Evolutionary conservation across 495 filamentous ascomycete species (phyloP).

Genomic region (Chaetomium cochliodes): DNA sequence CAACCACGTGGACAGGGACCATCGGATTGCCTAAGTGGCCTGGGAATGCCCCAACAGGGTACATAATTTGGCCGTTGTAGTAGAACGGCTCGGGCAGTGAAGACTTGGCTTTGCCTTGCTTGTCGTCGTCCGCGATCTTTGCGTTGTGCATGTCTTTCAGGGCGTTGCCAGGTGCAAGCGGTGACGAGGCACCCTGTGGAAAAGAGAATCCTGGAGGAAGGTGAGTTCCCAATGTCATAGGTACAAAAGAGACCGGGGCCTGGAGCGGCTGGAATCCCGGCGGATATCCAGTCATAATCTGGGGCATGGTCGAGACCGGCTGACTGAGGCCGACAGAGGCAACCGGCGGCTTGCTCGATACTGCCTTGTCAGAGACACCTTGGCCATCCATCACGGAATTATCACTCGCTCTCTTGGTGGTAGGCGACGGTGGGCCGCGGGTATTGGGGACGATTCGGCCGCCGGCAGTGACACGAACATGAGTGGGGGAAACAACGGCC

Average conservation of each 20-base stretch:
- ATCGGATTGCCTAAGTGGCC: slow-evolving; percentile 21
- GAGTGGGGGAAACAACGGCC: slow-evolving; percentile 54
- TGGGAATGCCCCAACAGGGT: slow-evolving; percentile 37
- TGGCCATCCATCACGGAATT: slow-evolving; percentile 25
- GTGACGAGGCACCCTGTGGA: slow-evolving; percentile 20
- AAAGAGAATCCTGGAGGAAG: slow-evolving; percentile 30
- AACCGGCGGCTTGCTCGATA: slow-evolving; percentile 23
- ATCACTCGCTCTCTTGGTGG: slow-evolving; percentile 44
- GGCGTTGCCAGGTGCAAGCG: slow-evolving; percentile 11
- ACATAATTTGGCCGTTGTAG: slow-evolving; percentile 51
- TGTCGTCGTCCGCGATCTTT: slow-evolving; percentile 34
- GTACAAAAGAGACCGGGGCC: slow-evolving; percentile 32
- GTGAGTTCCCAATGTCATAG: slow-evolving; percentile 34
- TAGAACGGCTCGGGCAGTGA: slow-evolving; percentile 49
- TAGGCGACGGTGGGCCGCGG: slow-evolving; percentile 47
- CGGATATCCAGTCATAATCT: slow-evolving; percentile 31
- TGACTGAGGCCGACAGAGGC: slow-evolving; percentile 21
- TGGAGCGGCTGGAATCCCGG: slow-evolving; percentile 34
- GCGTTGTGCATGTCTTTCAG: slow-evolving; percentile 33
- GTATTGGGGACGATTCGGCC: slow-evolving; percentile 58
- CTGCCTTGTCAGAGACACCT: slow-evolving; percentile 19
- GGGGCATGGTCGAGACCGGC: slow-evolving; percentile 28
- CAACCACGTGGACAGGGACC: slow-evolving; percentile 30
- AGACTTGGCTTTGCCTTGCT: slow-evolving; percentile 42
- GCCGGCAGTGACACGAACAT: slow-evolving; percentile 56